These are phyloP conservation scores for Candida argentea DNA, from an alignment of 805 yeast genomes.

Conservation along the genomic window DNA sequence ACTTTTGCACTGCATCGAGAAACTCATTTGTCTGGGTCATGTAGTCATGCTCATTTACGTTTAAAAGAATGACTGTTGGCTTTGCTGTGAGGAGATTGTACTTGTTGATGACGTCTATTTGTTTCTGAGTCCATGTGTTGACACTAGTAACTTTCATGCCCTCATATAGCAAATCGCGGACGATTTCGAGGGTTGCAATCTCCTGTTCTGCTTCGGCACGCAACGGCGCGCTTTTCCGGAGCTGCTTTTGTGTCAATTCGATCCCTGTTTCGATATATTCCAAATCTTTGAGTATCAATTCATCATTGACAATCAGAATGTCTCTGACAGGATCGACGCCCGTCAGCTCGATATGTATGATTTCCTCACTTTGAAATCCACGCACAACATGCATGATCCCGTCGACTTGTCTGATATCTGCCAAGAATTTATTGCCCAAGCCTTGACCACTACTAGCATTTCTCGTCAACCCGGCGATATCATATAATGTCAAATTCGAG, in stretches of 20 bases:
- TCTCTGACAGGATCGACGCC: constrained; percentile 55
- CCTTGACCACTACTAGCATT: constrained; percentile 56
- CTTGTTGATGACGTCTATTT: constrained; percentile 56
- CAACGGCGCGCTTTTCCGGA: constrained; percentile 20
- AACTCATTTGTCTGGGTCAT: constrained; percentile 42
- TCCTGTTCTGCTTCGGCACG: constrained; percentile 17
- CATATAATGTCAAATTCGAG: constrained; percentile 47
- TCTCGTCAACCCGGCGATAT: constrained; percentile 53
- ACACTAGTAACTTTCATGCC: constrained; percentile 52
- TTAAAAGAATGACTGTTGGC: constrained; percentile 73
- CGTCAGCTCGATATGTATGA: constrained; percentile 54
- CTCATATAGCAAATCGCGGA: constrained; percentile 26
- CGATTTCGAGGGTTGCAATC: constrained; percentile 18
- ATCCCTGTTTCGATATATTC: constrained; percentile 49
- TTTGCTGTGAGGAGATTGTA: constrained; percentile 77
- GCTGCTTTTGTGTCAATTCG: constrained; percentile 18
- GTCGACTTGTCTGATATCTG: constrained; percentile 62
- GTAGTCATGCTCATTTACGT: constrained; percentile 65
- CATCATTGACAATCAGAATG: constrained; percentile 52
- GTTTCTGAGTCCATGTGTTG: constrained; percentile 45
- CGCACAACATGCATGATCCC: constrained; percentile 63
- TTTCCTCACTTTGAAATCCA: constrained; percentile 53
- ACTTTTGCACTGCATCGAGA: constrained; percentile 39
- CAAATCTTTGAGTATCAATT: constrained; percentile 48
- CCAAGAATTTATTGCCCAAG: constrained; percentile 62